Conservation (phyloP, 306 rosid species). For the Rubus parviflorus region DNA sequence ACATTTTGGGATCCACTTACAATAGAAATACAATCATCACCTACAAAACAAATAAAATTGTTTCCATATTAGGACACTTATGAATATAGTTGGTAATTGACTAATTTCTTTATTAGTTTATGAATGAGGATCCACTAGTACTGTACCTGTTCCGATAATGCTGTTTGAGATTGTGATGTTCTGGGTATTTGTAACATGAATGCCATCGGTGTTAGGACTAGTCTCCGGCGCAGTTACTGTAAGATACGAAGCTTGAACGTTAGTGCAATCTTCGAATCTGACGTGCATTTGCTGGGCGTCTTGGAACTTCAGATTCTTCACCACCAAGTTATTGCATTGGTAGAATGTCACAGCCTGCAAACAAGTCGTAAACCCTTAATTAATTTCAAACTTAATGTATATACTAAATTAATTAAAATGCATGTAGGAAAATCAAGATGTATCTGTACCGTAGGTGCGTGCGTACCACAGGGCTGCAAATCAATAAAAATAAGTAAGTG, state of each 20-base stretch:
- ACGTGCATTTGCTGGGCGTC: slow-evolving; percentile 65
- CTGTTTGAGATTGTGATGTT: slow-evolving; percentile 53
- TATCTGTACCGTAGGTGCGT: slow-evolving; percentile 74
- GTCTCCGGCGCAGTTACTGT: slow-evolving; percentile 48
- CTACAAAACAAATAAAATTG: slow-evolving; percentile 28
- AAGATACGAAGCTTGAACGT: slow-evolving; percentile 45
- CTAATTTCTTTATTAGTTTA: neutral
- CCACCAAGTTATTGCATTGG: slow-evolving; percentile 38
- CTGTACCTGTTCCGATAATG: slow-evolving; percentile 57
- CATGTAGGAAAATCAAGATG: neutral
- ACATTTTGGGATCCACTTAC: slow-evolving; percentile 61
- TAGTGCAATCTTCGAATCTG: slow-evolving; percentile 37
- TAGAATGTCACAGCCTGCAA: slow-evolving; percentile 66
- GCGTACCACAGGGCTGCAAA: slow-evolving; percentile 73
- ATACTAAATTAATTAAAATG: neutral
- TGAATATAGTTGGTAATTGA: neutral
- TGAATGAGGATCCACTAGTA: neutral
- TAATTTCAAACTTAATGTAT: neutral
- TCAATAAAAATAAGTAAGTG: neutral
- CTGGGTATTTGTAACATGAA: slow-evolving; percentile 54
- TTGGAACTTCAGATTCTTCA: slow-evolving; percentile 42
- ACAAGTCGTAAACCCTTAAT: neutral
- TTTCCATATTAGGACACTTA: neutral
- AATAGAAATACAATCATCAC: slow-evolving; percentile 89
- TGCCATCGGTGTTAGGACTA: slow-evolving; percentile 85